Evolutionary conservation across 306 rosid genomes (phyloP), one percentile per base, ranked within the genome.

Genomic region (Arachis stenosperma): DNA sequence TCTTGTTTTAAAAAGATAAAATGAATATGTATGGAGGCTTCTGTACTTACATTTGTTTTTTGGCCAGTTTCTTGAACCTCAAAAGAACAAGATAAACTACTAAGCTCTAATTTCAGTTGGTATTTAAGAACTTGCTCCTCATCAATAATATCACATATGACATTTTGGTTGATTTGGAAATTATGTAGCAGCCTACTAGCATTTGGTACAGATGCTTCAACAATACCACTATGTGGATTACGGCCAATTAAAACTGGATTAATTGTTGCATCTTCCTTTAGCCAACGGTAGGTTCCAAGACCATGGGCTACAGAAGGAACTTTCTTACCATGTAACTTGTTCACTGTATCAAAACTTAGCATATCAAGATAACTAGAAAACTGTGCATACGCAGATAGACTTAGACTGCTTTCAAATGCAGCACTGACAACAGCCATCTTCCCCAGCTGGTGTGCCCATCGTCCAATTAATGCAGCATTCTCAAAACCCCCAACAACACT

Each of bases 401-500:
- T 89, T 36, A 94, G 67, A 78, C 98, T 89, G 87, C 96, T 94
- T 87, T 94, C 98, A 85, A 86, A 91, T 50, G 94, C 82, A 78
- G 97, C 87, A 81, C 98, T 91, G 70, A 94, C 73, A 76, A 94
- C 96, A 74, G 94, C 95, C 87, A 88, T 84, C 90, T 94, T 94
- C 69, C 85, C 92, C 54, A 76, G 87, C 79, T 81, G 90, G 63
- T 94, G 92, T 3, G 98, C 97, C 98, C 98, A 94, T 58, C 71
- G 86, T 29, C 97, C 96, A 75, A 94, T 74, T 62, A 85, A 67
- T 69, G 88, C 90, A 14, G 97, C 88, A 79, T 85, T 89, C 88
- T 85, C 98, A 83, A 94, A 94, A 71, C 98, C 97, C 61, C 96
- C 98, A 79, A 94, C 84, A 57, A 91, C 89, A 73, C 96, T 88